phyloP scores from a whole-genome alignment of 2,329 filamentous ascomycete species.

The Ascochyta viciae-villosae region DNA sequence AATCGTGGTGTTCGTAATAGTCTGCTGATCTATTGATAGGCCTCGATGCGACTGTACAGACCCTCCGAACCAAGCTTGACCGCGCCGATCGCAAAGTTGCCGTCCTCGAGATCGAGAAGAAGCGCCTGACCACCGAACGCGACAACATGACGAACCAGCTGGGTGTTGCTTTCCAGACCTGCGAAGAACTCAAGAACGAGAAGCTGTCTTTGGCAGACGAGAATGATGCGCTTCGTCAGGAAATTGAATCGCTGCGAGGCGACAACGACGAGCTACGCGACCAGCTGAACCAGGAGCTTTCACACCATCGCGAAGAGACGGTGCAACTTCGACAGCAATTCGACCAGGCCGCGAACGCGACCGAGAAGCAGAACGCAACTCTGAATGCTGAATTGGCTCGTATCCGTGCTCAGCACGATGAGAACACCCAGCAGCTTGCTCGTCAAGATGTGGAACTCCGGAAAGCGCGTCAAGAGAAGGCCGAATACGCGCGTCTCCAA shows the following conservation, averaged over 20 bases:
- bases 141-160: conserved; percentile 70
- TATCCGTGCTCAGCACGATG: conserved; percentile 44
- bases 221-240: conserved; percentile 47
- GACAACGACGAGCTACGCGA: conserved; percentile 46
- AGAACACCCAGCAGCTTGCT: conserved; percentile 45
- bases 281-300: conserved; percentile 43
- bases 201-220: conserved; percentile 49
- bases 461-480: conserved; percentile 46
- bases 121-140: conserved; percentile 68
- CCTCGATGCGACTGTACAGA: conserved; percentile 66
- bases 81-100: conserved; percentile 68
- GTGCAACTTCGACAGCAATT: conserved; percentile 43
- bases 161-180: conserved; percentile 66
- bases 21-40: conserved; percentile 49
- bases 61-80: conserved; percentile 67
- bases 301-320: conserved; percentile 45
- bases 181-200: conserved; percentile 58
- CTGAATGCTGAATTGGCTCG: conserved; percentile 43
- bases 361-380: conserved; percentile 44
- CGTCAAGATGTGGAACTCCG: conserved; percentile 45
- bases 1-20: not conserved
- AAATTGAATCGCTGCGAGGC: conserved; percentile 43
- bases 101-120: conserved; percentile 68
- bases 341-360: conserved; percentile 42
- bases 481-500: conserved; percentile 63